Evolutionary conservation across 2,329 filamentous ascomycete species (phyloP).

Genomic region (Zopfia rhizophila): DNA sequence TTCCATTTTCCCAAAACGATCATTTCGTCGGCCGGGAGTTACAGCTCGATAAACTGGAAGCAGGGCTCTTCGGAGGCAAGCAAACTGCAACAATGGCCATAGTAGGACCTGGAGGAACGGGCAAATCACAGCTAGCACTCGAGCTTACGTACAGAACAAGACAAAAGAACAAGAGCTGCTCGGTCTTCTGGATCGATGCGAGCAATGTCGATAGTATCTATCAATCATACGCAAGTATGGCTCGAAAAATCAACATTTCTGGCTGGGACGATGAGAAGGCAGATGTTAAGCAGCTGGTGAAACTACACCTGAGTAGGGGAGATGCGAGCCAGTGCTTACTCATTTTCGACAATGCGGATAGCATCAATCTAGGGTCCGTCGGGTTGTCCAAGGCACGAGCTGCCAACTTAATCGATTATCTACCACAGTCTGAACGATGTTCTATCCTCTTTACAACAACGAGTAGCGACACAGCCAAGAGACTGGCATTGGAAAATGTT

Average conservation of each 20-base stretch:
- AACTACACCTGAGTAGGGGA: slow-evolving; percentile 2
- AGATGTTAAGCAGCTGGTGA: slow-evolving; percentile 19
- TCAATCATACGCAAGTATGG: slow-evolving; percentile 37
- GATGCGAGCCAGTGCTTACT: not conserved
- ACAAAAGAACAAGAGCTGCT: slow-evolving; percentile 42
- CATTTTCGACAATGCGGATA: slow-evolving; percentile 35
- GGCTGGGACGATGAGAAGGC: slow-evolving; percentile 16
- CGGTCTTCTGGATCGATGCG: slow-evolving; percentile 56
- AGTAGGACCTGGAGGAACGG: not conserved
- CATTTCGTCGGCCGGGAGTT: slow-evolving; percentile 27
- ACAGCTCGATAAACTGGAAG: slow-evolving; percentile 26
- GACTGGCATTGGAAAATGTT: slow-evolving; percentile 32
- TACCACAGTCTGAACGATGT: slow-evolving; percentile 3
- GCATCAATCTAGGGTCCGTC: slow-evolving; percentile 9
- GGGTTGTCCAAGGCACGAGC: not conserved
- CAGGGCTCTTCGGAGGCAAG: slow-evolving; percentile 12
- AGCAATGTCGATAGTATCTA: slow-evolving; percentile 49
- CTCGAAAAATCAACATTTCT: slow-evolving; percentile 33
- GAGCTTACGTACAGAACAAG: slow-evolving; percentile 51
- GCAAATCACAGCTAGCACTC: slow-evolving; percentile 22
- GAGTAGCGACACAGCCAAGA: slow-evolving; percentile 8
- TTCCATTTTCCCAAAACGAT: slow-evolving; percentile 29
- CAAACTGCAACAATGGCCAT: not conserved
- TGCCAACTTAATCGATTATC: slow-evolving; percentile 10
- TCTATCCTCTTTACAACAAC: slow-evolving; percentile 13